These are phyloP conservation scores for Citrus mangshanensis DNA, from an alignment of 345 rosid species.

Conservation along the genomic window DNA sequence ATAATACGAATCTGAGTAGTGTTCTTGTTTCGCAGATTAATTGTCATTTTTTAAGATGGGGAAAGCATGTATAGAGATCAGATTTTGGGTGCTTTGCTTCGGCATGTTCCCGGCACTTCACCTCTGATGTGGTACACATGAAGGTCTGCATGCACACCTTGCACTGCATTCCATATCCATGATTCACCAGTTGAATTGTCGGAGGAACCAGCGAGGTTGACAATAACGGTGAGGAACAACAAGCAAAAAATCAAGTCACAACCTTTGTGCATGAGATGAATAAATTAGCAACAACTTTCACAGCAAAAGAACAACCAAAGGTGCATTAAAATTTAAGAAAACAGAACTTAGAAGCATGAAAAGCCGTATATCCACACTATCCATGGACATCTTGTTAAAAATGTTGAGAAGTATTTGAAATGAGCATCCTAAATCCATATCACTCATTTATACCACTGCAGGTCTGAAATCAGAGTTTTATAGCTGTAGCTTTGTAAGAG, in stretches of 20 bases:
- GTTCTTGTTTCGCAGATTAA: background rate
- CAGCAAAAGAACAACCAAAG: background rate
- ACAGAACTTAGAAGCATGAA: no score
- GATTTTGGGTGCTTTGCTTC: constrained; percentile 43
- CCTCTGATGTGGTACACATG: constrained; percentile 37
- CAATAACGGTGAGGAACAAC: background rate
- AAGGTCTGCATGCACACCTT: constrained; percentile 49
- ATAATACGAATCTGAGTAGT: background rate
- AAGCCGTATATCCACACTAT: background rate
- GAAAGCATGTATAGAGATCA: constrained; percentile 30
- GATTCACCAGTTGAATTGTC: background rate
- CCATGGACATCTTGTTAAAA: background rate
- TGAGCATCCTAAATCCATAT: no score
- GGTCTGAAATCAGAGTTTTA: background rate
- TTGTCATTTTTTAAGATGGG: constrained; percentile 42
- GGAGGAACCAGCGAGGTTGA: background rate
- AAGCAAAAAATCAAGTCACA: constrained; percentile 9
- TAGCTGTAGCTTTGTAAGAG: background rate
- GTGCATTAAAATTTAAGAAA: no score
- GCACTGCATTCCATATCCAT: constrained; percentile 28
- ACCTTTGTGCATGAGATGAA: background rate
- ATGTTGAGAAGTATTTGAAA: background rate
- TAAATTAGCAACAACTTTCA: background rate
- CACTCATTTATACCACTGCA: no score
- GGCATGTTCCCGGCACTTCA: constrained; percentile 42